Conservation (phyloP, 2,329 filamentous ascomycete genomes). For the Lithohypha guttulata region DNA sequence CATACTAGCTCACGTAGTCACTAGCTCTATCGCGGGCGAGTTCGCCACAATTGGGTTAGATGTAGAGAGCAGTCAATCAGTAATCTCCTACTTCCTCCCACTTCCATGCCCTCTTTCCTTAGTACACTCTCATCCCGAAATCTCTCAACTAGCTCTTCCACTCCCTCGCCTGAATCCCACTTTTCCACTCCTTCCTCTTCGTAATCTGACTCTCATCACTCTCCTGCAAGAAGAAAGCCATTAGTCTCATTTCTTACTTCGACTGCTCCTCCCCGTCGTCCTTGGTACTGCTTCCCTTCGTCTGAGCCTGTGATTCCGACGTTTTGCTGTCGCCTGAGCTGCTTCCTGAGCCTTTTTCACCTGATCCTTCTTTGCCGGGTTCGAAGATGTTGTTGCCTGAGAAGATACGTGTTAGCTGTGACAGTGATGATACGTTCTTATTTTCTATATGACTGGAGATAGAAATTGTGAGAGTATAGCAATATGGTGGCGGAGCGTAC, state of each 20-base stretch:
- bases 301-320: background rate
- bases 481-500: conserved; percentile 6
- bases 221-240: background rate
- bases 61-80: too few species aligned
- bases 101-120: too few species aligned
- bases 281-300: conserved; percentile 1
- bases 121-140: too few species aligned
- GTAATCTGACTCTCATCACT: background rate
- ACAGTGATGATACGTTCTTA: too few species aligned
- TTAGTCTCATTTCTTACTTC: background rate
- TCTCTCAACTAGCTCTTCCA: conserved; percentile 3
- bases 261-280: background rate
- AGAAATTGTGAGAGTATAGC: background rate
- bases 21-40: too few species aligned
- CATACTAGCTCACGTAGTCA: too few species aligned
- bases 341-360: conserved; percentile 3
- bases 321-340: background rate
- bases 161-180: conserved; percentile 7
- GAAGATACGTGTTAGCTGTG: background rate
- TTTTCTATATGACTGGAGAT: conserved; percentile 3
- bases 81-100: too few species aligned
- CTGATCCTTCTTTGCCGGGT: conserved; percentile 2
- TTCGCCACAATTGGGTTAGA: too few species aligned
- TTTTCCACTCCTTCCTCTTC: conserved; percentile 8
- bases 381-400: conserved; percentile 10